Conservation (phyloP, 768 basidiomycete species). For the Pleurotus sapidus region DNA sequence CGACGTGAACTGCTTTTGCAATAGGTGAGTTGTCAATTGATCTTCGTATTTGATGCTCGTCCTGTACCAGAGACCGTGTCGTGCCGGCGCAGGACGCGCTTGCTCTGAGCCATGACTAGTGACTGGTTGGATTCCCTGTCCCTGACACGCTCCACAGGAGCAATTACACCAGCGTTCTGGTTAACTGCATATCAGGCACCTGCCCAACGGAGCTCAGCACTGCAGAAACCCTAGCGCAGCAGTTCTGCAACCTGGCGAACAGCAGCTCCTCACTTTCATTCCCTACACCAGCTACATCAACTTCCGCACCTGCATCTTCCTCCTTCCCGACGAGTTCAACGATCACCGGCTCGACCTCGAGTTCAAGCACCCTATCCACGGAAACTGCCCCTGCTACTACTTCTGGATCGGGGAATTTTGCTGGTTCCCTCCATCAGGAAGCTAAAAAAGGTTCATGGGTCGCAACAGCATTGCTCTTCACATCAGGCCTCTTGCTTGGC, state of each 20-base stretch:
- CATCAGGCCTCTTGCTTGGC: too few relatives aligned
- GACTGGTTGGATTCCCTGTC: too few relatives aligned
- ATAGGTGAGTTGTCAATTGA: constrained; percentile 22
- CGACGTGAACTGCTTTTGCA: constrained; percentile 50
- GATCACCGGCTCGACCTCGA: background rate
- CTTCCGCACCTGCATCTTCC: background rate
- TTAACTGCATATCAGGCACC: constrained; percentile 30
- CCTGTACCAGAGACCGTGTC: background rate
- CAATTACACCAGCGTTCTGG: constrained; percentile 32
- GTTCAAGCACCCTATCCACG: background rate
- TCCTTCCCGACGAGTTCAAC: background rate
- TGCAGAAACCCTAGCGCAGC: constrained; percentile 42
- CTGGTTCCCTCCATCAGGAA: too few relatives aligned
- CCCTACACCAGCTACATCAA: constrained; percentile 22
- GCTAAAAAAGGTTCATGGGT: too few relatives aligned
- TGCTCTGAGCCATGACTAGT: too few relatives aligned
- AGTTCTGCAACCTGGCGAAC: constrained; percentile 42
- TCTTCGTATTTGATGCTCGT: background rate
- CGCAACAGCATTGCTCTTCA: too few relatives aligned
- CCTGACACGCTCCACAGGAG: constrained; percentile 16
- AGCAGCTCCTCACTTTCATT: constrained; percentile 33
- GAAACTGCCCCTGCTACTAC: background rate
- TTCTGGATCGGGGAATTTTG: too few relatives aligned
- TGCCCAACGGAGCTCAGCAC: constrained; percentile 35
- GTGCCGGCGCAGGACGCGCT: too few relatives aligned